Conservation (phyloP, 2,329 filamentous ascomycete genomes). For the Colletotrichum sp. region DNA sequence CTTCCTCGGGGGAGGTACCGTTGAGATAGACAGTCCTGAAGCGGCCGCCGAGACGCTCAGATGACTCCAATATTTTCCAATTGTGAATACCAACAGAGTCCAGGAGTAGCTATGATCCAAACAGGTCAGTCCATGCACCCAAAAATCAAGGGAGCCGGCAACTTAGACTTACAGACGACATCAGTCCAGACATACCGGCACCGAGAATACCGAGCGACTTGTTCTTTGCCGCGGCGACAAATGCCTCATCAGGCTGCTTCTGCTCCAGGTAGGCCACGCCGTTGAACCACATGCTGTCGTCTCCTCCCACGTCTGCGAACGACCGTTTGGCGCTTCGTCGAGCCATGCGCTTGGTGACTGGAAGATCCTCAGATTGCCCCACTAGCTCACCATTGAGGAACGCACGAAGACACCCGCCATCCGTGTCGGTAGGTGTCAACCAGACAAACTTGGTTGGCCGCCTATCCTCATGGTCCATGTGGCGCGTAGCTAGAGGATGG, state of each 20-base stretch:
- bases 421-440: constrained; percentile 1
- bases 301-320: constrained; percentile 20
- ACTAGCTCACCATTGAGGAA: constrained; percentile 23
- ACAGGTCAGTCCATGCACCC: background rate
- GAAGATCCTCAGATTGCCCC: constrained; percentile 22
- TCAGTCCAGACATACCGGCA: constrained; percentile 38
- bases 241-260: constrained; percentile 25
- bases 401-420: constrained; percentile 23
- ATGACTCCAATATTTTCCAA: constrained; percentile 49
- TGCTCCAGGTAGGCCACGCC: constrained; percentile 28
- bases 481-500: constrained; percentile 25
- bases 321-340: background rate
- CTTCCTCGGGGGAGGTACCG: constrained; percentile 29
- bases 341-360: constrained; percentile 5
- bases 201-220: constrained; percentile 38
- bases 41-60: constrained; percentile 43
- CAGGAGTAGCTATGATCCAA: constrained; percentile 35
- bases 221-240: constrained; percentile 25
- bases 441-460: constrained; percentile 27
- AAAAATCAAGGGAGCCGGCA: fast-evolving
- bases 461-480: constrained; percentile 13
- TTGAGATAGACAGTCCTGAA: constrained; percentile 48
- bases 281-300: constrained; percentile 26
- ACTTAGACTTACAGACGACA: constrained; percentile 27
- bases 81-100: constrained; percentile 48